A percentile compares a stretch with the other conserved stretches of the same genome.
Conservation (phyloP, 2,329 filamentous ascomycete genomes). For the Nigrospora osmanthi region DNA sequence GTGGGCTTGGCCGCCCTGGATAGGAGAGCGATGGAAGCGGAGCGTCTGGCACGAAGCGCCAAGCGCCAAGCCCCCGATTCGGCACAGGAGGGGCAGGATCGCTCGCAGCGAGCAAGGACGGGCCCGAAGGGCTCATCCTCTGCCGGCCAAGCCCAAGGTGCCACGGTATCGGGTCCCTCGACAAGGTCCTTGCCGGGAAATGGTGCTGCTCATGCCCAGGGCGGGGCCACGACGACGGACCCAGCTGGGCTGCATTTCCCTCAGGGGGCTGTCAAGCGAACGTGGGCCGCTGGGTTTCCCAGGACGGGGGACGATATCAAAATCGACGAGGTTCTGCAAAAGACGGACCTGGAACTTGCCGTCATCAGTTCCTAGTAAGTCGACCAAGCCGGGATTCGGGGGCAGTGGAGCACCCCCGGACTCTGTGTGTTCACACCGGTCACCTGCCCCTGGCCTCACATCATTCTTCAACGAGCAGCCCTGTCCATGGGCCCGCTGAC, state of each 20-base stretch:
- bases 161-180: too few species aligned
- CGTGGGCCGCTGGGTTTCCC: slow-evolving; percentile 60
- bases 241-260: slow-evolving; percentile 30
- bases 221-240: slow-evolving; percentile 1
- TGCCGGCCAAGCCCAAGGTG: neutral
- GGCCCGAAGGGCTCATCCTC: neutral
- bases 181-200: too few species aligned
- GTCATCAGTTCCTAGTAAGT: slow-evolving; percentile 68
- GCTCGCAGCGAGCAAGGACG: slow-evolving; percentile 10
- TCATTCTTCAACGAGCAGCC: too few species aligned
- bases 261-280: slow-evolving; percentile 69
- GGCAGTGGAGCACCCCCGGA: too few species aligned
- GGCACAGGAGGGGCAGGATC: slow-evolving; percentile 8
- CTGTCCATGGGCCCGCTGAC: too few species aligned
- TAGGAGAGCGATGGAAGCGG: slow-evolving; percentile 77
- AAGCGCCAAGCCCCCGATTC: slow-evolving; percentile 43
- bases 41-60: slow-evolving; percentile 63
- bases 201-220: too few species aligned
- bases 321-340: slow-evolving; percentile 79
- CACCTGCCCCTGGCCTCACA: too few species aligned
- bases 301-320: slow-evolving; percentile 67
- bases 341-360: slow-evolving; percentile 61
- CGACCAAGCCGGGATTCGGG: too few species aligned
- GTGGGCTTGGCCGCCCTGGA: slow-evolving; percentile 36
- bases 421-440: too few species aligned